Base-by-base conservation (phyloP, 306 rosid genomes). In the Oemleria cerasiformis region DNA sequence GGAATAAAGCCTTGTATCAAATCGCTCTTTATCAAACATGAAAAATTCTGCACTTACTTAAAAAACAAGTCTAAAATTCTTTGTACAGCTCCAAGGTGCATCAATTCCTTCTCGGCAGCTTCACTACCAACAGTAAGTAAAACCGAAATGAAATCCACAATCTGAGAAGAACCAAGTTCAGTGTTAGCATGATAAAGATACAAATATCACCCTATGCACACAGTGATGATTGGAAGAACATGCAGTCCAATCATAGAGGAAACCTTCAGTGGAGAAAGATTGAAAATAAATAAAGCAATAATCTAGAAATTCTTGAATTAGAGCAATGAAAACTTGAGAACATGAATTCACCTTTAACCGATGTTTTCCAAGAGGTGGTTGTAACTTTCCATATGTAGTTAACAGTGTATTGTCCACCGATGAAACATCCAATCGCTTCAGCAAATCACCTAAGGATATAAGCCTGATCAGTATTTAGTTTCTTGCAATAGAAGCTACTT, bases 311-410 rank as follows among this genome's bases (percentile, higher is more conserved):
- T 36, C 41, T 74, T 17, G 3, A 25, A 57, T n/a, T 12, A 49
- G 34, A 65, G 40, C 19, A 39, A 63, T 34, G 44, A 73, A 42
- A 48, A 5, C 63, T 9, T 63, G 60, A 67, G 57, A 78, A 25
- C 7, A 30, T 41, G 75, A 73, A 42, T 72, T 77, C 36, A 95
- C 99, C 99, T 95, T 95, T 68, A 95, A 80, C 44, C 99, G 96
- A 74, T 91, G 99, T 78, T 91, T 95, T 72, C 99, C 97, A 54
- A 95, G 96, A 73, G 99, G 96, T 25, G 99, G 99, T 80, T 88
- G 92, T 75, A 95, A 81, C 86, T 91, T 89, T 66, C 99, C 99
- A 77, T 84, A 95, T 63, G 99, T 89, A 81, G 99, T 95, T 53
- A 83, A 67, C 88, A 95, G 79, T 14, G 67, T 55, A 80, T 77